Base-by-base conservation (phyloP, 2,329 filamentous ascomycete species). In the Cyphellophora attinorum region DNA sequence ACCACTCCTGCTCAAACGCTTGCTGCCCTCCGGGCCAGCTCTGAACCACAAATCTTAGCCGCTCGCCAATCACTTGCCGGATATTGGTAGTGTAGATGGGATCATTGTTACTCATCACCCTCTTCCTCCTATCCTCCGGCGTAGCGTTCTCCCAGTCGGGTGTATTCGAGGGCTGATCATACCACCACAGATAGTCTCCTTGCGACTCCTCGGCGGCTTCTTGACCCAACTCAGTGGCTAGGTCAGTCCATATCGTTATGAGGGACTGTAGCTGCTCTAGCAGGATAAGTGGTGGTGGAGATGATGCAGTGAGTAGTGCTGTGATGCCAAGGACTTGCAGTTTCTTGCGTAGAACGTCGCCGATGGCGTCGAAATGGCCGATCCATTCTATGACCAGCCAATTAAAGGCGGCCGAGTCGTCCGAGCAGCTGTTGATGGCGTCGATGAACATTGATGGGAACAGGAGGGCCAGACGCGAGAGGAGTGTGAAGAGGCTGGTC, bases 401-500 rank as follows among this genome's bases (percentile, higher is more conserved):
- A 13, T 52, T 46, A 11, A 65, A 42, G 3, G 49, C 45, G 10
- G 38, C 29, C 3, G 30, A 15, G 11, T 34, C 13, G 6, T 27
- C 16, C 49, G 48, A 14, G 52, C 53, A 6, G 8, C 59, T 53
- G 6, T 52, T 51, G 33, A 74, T 51, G 1, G 67, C 69, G 29
- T 67, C 62, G 10, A 79, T 62, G 46, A 94, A 81, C 2, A 82
- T 64, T 2, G 60, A 59, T 1, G 88, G 84, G 23, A 81, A 81
- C 1, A 79, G 77, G 2, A 93, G 62, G 0, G 79, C 74, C 11
- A 96, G 70, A 2, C 88, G 80, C 2, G 85, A 79, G 2, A 98
- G 68, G 2, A 96, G 76, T 4, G 76, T 74, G 51, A 93, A 81
- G 55, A 93, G 94, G 53, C 94, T 84, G 0, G 82, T 82, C 52